These are phyloP conservation scores for Candida pseudoviswanathii DNA, from an alignment of 1,139 yeast genomes.

Conservation along the genomic window DNA sequence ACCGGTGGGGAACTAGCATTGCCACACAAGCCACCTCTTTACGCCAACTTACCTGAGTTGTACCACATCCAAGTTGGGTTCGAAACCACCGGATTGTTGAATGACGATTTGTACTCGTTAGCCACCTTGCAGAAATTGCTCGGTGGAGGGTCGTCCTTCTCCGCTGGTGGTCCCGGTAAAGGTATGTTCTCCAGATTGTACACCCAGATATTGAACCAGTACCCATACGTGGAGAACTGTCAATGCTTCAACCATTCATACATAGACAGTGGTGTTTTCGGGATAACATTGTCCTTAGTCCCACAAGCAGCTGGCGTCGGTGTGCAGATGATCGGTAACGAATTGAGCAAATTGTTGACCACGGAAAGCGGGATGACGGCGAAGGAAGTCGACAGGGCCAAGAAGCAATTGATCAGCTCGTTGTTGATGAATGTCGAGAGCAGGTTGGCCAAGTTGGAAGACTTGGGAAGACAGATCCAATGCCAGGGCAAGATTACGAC, in stretches of 20 bases:
- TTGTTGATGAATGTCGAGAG: constrained; percentile 91
- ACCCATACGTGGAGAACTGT: constrained; percentile 90
- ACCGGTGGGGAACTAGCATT: constrained; percentile 76
- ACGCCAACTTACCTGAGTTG: constrained; percentile 75
- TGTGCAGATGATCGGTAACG: constrained; percentile 79
- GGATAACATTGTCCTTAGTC: constrained; percentile 80
- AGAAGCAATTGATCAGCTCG: constrained; percentile 88
- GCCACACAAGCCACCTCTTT: constrained; percentile 70
- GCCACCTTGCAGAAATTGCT: constrained; percentile 88
- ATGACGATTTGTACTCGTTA: constrained; percentile 86
- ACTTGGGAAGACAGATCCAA: constrained; percentile 92
- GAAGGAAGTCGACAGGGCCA: constrained; percentile 82
- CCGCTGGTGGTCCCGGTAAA: constrained; percentile 99
- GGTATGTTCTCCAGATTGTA: constrained; percentile 97
- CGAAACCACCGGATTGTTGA: constrained; percentile 82
- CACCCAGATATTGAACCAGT: constrained; percentile 87
- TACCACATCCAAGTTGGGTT: constrained; percentile 87
- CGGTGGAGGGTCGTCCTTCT: constrained; percentile 98
- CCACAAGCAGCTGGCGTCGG: constrained; percentile 86
- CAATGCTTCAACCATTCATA: constrained; percentile 88
- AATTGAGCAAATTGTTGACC: constrained; percentile 65
- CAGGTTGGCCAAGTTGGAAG: constrained; percentile 89
- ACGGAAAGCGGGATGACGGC: constrained; percentile 59
- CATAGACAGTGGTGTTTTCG: constrained; percentile 88
- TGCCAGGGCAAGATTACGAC: constrained; percentile 79